These are phyloP conservation scores for Mortierella antarctica DNA, from an alignment of 192 early-diverging fungal species.

Conservation along the genomic window DNA sequence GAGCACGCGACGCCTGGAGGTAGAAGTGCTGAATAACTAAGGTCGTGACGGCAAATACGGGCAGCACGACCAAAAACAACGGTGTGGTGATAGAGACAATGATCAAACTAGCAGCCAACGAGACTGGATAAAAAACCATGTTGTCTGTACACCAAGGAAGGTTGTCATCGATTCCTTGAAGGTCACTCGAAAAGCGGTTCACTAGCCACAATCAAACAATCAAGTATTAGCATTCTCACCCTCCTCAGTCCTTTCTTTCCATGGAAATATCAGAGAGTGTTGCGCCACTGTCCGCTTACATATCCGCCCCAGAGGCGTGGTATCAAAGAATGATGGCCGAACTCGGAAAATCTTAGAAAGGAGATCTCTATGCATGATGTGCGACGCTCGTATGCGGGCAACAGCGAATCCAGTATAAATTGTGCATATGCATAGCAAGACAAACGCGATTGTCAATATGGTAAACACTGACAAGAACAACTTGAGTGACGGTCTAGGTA, in stretches of 20 bases:
- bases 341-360: conserved; percentile 69
- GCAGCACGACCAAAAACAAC: conserved; percentile 70
- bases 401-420: conserved; percentile 37
- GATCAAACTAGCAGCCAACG: conserved; percentile 61
- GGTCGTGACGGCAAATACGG: conserved; percentile 1
- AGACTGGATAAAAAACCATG: conserved; percentile 61
- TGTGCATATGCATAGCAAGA: conserved; percentile 7
- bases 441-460: conserved; percentile 8
- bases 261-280: neutral
- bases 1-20: conserved; percentile 79
- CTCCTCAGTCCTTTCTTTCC: neutral
- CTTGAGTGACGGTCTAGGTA: conserved; percentile 52
- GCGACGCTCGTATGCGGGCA: conserved; percentile 66
- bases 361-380: conserved; percentile 63
- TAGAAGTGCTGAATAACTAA: conserved; percentile 73
- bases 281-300: conserved; percentile 19
- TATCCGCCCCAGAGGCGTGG: conserved; percentile 77
- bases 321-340: conserved; percentile 87
- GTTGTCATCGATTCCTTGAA: conserved; percentile 65
- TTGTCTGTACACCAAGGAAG: conserved; percentile 60
- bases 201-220: conserved; percentile 46
- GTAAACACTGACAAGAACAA: conserved; percentile 34
- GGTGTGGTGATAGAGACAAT: conserved; percentile 75
- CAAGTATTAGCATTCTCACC: conserved; percentile 27
- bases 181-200: conserved; percentile 89